Evolutionary conservation across 192 early-diverging fungal genomes (phyloP), one percentile per base, ranked within the genome.

Genomic region (Podila horticola): DNA sequence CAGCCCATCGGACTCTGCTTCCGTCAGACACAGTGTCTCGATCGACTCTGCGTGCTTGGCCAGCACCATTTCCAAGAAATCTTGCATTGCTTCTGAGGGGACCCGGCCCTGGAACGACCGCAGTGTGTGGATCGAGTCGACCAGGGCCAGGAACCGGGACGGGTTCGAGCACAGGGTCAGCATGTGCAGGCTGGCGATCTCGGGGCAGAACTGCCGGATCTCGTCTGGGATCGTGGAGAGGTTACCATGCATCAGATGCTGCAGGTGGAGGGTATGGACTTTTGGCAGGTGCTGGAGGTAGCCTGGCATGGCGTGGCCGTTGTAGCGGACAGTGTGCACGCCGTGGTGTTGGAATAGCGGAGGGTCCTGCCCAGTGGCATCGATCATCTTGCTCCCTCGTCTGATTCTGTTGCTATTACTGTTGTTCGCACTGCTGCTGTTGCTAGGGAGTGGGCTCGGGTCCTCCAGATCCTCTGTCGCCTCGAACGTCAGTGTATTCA

Each of bases 11-110:
- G 48, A 4, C 9, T 76, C 62, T 12, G 5, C 38, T 5, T 61
- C 51, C 1, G 15, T 33, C 38, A 76, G 26, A 7, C 62, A 45
- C 8, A 76, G 29, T 8, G n/a, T 13, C 31, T 76, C 68, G 10
- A 76, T 69, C 2, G 68, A 58, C 1, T 65, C 26, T 1, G 62
- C 31, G 22, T 76, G 74, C 8, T 28, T 20, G 19, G 41, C 30
- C 11, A 76, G 20, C 1, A 76, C 61, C 17, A 41, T 30, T 48
- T 71, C 68, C 22, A 76, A 45, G 30, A 76, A 76, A 9, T 69
- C 68, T 5, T 70, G 50, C 17, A 65, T 22, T 0, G 63, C 63
- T 22, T 15, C 3, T 0, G 48, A 50, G n/a, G 74, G 74, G 5
- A 76, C 63, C 7, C 51, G 10, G 26, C 74, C 74, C n/a, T 76